Percentiles rank a stretch among this genome's conserved stretches.
Conservation (phyloP, 1,284 basidiomycete genomes). For the Apiotrichum siamense region DNA sequence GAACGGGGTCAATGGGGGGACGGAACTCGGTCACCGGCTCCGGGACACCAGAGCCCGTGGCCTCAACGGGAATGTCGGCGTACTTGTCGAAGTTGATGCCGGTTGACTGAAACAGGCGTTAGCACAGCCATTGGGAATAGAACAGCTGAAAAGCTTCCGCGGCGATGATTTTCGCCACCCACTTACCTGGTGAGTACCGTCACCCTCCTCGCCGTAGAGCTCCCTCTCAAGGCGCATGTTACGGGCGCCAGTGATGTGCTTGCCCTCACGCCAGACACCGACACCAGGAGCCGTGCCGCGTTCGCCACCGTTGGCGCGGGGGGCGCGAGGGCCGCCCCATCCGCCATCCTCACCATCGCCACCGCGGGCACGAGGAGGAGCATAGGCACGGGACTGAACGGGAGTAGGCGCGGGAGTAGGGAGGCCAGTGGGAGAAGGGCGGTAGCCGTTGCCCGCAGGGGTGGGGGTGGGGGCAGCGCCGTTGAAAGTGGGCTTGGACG, state of each 20-base stretch:
- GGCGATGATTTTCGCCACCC: conserved; percentile 4
- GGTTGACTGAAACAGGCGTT: conserved; percentile 69
- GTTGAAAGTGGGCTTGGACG: conserved; percentile 17
- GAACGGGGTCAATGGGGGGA: conserved; percentile 84
- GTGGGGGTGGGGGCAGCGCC: conserved; percentile 21
- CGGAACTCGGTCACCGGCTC: conserved; percentile 87
- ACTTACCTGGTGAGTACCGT: conserved; percentile 53
- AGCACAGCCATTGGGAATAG: conserved; percentile 35
- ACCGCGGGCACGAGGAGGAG: conserved; percentile 49
- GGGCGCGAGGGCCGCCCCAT: conserved; percentile 53
- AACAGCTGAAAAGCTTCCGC: not conserved
- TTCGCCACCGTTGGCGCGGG: conserved; percentile 49
- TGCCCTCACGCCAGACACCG: conserved; percentile 84
- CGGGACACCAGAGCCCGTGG: conserved; percentile 89
- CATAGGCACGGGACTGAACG: conserved; percentile 51
- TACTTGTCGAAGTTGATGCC: conserved; percentile 99
- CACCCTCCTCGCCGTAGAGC: conserved; percentile 83
- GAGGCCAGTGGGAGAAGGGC: conserved; percentile 35
- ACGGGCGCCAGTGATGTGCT: conserved; percentile 71
- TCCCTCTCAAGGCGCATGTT: conserved; percentile 90
- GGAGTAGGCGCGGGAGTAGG: conserved; percentile 43
- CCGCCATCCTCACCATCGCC: conserved; percentile 45
- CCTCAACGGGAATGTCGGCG: conserved; percentile 98
- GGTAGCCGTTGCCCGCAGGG: conserved; percentile 30
- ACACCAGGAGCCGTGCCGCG: conserved; percentile 55